Base-by-base conservation (phyloP, 2,329 filamentous ascomycete species). In the Diaporthe australafricana region DNA sequence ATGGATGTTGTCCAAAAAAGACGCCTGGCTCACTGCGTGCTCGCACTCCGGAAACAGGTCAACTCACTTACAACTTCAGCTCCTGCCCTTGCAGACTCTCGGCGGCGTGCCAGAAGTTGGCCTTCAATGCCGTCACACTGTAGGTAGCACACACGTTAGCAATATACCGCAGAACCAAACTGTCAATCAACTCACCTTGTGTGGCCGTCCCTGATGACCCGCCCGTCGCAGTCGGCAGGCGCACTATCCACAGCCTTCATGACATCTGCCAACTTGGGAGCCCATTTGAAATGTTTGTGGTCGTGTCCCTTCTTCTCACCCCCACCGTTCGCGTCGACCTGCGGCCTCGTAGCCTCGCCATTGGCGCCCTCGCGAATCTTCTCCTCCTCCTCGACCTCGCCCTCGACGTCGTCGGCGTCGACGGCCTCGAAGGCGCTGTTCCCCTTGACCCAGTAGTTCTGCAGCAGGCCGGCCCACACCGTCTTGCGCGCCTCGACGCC, bases 201-300 rank as follows among this genome's bases (percentile, higher is more conserved):
- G 81, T 92, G 90, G 35, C 94, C 94, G 80, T 97, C 91, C 80
- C 93, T 93, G 30, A 99, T 94, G 45, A 92, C 92, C 94, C 96
- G 98, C 7, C 96, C 96, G 82, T 99, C 96, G 79, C 94, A 97
- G 4, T 95, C 95, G 5, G 94, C 93, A 40, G 87, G 85, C 48
- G 92, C 91, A 75, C 92, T 89, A 76, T 95, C 90, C n/a, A 98
- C 95, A 76, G 93, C 95, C 79, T 93, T 90, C 81, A 94, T 94
- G 2, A 98, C 94, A 81, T 97, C 95, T 42, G 89, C 87, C 82
- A 98, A 96, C 74, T 90, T 90, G 2, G 96, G 96, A 60, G 93
- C 91, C 96, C 96, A 98, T 83, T 96, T 97, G 86, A 98, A 98
- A 82, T 97, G 93, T 80, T 93, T 94, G 81, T 97, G 94, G 70